Conservation (phyloP, 225 moss, liverwort and hornwort genomes). For the Straminergon stramineum region DNA sequence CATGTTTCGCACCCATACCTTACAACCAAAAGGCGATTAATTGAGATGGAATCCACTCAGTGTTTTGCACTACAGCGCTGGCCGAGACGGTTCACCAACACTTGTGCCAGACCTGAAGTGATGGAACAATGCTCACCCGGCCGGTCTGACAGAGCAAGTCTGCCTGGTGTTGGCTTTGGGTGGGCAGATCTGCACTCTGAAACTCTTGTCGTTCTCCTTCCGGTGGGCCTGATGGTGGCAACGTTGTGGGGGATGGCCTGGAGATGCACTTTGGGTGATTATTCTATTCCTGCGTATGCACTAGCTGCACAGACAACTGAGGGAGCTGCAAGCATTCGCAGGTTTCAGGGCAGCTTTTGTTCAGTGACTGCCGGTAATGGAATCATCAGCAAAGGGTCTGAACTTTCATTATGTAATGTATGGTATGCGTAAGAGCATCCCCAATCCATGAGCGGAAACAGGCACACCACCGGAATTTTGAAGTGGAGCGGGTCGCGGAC, state of each 20-base stretch:
- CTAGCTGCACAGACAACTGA: background rate
- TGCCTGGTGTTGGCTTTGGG: background rate
- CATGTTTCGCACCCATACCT: background rate
- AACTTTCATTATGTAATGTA: background rate
- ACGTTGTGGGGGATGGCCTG: background rate
- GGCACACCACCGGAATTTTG: fast-evolving
- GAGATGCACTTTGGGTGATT: background rate
- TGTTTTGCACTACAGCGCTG: background rate
- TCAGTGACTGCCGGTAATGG: background rate
- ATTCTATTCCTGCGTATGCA: background rate
- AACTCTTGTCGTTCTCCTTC: background rate
- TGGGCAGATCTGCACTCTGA: background rate
- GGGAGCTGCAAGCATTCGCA: background rate
- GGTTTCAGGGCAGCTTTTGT: background rate
- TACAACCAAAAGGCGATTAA: background rate
- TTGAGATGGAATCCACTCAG: background rate
- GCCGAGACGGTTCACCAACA: background rate
- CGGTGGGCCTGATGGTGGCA: background rate
- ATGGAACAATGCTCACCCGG: background rate
- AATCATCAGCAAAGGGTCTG: background rate
- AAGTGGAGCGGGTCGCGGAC: fast-evolving
- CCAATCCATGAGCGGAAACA: background rate
- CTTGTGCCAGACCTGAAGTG: background rate
- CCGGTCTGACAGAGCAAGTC: background rate
- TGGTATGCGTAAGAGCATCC: background rate